Evolutionary conservation across 371 early-diverging fungal genomes (phyloP), one percentile per base, ranked within the genome.

Genomic region (Mucor circinelloides): DNA sequence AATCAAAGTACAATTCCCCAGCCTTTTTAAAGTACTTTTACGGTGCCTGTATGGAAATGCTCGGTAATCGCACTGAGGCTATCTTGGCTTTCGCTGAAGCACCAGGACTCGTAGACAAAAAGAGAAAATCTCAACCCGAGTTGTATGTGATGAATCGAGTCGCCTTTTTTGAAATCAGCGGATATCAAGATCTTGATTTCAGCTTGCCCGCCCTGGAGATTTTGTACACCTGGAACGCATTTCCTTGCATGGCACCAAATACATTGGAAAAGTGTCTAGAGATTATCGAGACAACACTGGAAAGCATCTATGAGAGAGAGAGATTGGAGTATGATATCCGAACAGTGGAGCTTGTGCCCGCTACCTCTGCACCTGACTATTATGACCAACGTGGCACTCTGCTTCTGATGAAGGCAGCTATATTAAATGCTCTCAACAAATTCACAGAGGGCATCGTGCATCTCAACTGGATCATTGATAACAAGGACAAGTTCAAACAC

Each of bases 401-500:
- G 40, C 61, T 84, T 6, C 44, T 84, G n/a, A 71, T 80, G 50
- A 84, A 81, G 52, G 69, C 48, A 10, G 48, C 21, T 3, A 23
- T 48, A 1, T 67, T 75, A 15, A 84, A 81, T 48, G 65, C 80
- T 1, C 60, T 81, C 12, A 70, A 71, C 28, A 70, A 75, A 27
- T 68, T 50, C 21, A 64, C 68, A 3, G 84, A 84, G 32, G 74
- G 78, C 15, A 80, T 84, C 60, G 70, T 75, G 34, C 81, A 84
- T 62, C 56, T 87, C 52, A 84, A 82, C 48, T 89, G 89, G 89
- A 82, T 89, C 25, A 65, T 87, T 58, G 89, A 87, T 58, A 78
- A 86, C 58, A 75, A 78, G 31, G 74, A 75, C 30, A 81, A 78
- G 58, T 81, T 86, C 54, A 72, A 68, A 23, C 74, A 83, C 21